Percentiles rank a stretch among this genome's conserved stretches.
These are phyloP conservation scores for Collybiopsis confluens DNA, from an alignment of 768 basidiomycete species.

Conservation along the genomic window DNA sequence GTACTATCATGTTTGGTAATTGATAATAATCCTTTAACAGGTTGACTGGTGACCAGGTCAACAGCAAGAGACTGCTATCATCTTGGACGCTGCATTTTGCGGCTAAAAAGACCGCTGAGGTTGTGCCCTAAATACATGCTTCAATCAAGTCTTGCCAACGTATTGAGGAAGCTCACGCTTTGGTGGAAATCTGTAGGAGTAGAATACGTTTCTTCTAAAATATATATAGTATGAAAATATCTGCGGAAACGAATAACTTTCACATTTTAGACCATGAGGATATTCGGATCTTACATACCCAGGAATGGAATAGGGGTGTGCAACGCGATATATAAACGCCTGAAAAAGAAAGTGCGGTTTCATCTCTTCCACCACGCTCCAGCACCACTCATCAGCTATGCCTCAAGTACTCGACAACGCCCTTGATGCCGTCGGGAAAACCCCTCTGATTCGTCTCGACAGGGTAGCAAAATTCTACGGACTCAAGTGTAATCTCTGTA, in stretches of 20 bases:
- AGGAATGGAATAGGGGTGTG: too few relatives aligned
- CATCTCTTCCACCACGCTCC: background rate
- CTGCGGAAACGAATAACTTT: background rate
- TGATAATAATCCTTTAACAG: conserved; percentile 33
- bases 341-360: too few relatives aligned
- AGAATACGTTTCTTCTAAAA: background rate
- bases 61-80: conserved; percentile 74
- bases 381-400: background rate
- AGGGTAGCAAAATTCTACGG: conserved; percentile 70
- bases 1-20: conserved; percentile 7
- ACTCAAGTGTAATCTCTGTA: conserved; percentile 86
- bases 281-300: too few relatives aligned
- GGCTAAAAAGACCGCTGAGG: conserved; percentile 54
- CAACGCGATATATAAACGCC: too few relatives aligned
- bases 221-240: background rate
- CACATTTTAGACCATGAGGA: too few relatives aligned
- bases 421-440: conserved; percentile 84
- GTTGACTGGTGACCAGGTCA: conserved; percentile 81
- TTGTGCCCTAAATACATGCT: conserved; percentile 5
- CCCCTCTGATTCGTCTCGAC: conserved; percentile 85
- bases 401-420: conserved; percentile 68
- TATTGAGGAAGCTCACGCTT: too few relatives aligned
- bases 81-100: conserved; percentile 96
- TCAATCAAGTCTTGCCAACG: too few relatives aligned
- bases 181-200: background rate